A percentile compares a stretch with the other conserved stretches of the same genome.
These are phyloP conservation scores for Mycena maculata DNA, from an alignment of 768 basidiomycete genomes.

Conservation along the genomic window DNA sequence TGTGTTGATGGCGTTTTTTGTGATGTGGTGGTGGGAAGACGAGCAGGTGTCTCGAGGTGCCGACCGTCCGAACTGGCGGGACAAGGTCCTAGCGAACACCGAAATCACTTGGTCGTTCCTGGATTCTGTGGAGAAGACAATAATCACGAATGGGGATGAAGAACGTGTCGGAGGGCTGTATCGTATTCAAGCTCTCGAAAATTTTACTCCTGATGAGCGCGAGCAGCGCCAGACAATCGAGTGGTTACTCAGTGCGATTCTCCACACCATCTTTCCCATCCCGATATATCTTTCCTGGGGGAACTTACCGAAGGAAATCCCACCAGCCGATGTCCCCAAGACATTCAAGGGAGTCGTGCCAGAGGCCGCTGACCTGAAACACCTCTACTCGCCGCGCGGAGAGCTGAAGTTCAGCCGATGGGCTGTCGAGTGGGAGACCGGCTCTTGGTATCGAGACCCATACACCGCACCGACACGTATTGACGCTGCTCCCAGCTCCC, in stretches of 20 bases:
- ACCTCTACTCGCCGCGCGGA: neutral
- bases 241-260: neutral
- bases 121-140: neutral
- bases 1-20: slow-evolving; percentile 5
- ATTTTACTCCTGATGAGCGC: neutral
- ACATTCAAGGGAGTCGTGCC: neutral
- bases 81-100: neutral
- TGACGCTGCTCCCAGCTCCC: neutral
- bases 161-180: slow-evolving; percentile 5
- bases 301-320: neutral
- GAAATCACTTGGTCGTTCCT: neutral
- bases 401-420: slow-evolving; percentile 5
- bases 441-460: neutral
- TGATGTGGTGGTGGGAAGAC: neutral
- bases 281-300: slow-evolving; percentile 18
- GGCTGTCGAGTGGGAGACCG: neutral
- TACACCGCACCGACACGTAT: neutral
- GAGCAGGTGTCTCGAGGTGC: neutral
- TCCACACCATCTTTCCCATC: neutral
- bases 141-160: neutral
- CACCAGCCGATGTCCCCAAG: neutral
- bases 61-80: slow-evolving; percentile 1
- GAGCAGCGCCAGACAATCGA: neutral
- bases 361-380: neutral
- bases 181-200: neutral